Evolutionary conservation across 2,329 filamentous ascomycete species (phyloP).

Genomic region (Neocucurbitaria cava): DNA sequence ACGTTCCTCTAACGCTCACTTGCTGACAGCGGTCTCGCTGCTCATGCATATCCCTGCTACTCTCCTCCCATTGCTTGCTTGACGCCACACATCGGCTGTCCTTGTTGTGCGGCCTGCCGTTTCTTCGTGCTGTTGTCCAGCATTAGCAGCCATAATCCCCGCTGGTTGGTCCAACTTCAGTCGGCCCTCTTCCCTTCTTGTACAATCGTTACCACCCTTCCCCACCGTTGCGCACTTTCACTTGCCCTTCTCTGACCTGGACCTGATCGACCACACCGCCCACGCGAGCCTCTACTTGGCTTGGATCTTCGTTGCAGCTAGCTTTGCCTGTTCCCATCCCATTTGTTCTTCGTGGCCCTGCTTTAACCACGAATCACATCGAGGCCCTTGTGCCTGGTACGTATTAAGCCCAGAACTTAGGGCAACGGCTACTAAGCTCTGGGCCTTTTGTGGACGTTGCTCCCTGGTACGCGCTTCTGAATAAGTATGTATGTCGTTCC

Average conservation of each 20-base stretch:
- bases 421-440: slow-evolving; percentile 43
- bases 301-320: slow-evolving; percentile 45
- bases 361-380: slow-evolving; percentile 47
- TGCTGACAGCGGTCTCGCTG: slow-evolving; percentile 39
- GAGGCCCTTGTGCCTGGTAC: slow-evolving; percentile 39
- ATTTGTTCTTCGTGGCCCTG: slow-evolving; percentile 39
- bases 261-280: slow-evolving; percentile 43
- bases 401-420: slow-evolving; percentile 42
- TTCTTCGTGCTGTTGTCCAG: slow-evolving; percentile 40
- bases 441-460: slow-evolving; percentile 46
- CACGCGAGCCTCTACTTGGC: slow-evolving; percentile 45
- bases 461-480: slow-evolving; percentile 41
- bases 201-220: slow-evolving; percentile 45
- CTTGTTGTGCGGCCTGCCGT: slow-evolving; percentile 43
- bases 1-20: slow-evolving; percentile 30
- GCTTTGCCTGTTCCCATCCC: slow-evolving; percentile 35
- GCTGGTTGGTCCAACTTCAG: slow-evolving; percentile 43
- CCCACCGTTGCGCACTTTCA: slow-evolving; percentile 39
- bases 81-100: slow-evolving; percentile 48
- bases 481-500: slow-evolving; percentile 49
- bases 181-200: slow-evolving; percentile 47
- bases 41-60: slow-evolving; percentile 48
- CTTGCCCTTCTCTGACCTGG: slow-evolving; percentile 38
- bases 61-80: slow-evolving; percentile 35
- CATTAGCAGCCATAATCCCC: slow-evolving; percentile 38